Conservation (phyloP, 176 grass and related monocot species). For the Coix lacrymajobi region DNA sequence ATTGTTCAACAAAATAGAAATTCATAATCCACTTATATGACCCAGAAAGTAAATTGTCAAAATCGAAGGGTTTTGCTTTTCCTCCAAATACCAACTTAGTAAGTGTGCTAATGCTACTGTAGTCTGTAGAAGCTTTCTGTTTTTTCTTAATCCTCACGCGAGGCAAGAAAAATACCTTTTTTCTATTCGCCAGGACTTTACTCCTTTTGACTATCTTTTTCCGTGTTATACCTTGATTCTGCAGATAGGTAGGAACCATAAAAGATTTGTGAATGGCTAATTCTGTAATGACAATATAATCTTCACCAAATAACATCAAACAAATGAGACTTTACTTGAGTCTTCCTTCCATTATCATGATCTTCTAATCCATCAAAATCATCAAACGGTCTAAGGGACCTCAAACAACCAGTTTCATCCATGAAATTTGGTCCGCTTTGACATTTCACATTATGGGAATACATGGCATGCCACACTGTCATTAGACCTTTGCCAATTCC, state of each 20-base stretch:
- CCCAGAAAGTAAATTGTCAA: neutral
- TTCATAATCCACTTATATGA: neutral
- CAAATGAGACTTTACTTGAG: constrained; percentile 35
- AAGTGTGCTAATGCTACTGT: neutral
- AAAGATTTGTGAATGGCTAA: neutral
- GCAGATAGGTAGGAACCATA: constrained; percentile 25
- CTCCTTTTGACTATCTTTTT: constrained; percentile 57
- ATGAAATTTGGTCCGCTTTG: constrained; percentile 47
- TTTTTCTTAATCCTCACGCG: neutral
- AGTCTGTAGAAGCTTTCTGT: neutral
- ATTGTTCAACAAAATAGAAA: neutral
- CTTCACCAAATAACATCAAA: constrained; percentile 14
- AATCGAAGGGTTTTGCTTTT: neutral
- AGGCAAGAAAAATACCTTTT: constrained; percentile 49
- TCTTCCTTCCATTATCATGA: constrained; percentile 26
- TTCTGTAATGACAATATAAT: constrained; percentile 3
- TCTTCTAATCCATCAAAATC: constrained; percentile 24
- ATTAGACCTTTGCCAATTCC: constrained; percentile 97
- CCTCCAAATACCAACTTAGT: neutral
- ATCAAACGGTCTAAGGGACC: constrained; percentile 45
- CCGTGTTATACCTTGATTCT: constrained; percentile 46
- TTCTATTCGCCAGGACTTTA: constrained; percentile 41
- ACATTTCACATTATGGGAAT: constrained; percentile 48
- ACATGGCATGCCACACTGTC: constrained; percentile 88
- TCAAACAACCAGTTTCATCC: constrained; percentile 57